These are phyloP conservation scores for Lantana camara DNA, from an alignment of 257 asterid species.

Conservation along the genomic window DNA sequence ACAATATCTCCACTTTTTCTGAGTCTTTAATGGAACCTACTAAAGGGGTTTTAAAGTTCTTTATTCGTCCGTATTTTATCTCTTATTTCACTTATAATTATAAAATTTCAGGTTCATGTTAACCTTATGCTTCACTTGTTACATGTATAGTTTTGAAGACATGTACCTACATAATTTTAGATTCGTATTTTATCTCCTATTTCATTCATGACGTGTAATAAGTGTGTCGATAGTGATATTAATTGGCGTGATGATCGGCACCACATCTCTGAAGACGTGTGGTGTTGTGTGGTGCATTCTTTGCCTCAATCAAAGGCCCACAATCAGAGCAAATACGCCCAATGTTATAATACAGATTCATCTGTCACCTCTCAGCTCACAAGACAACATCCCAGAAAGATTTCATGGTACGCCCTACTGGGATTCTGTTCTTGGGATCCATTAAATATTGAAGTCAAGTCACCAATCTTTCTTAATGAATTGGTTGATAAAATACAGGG, in stretches of 20 bases:
- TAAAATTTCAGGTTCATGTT: no score
- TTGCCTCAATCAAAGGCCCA: not conserved
- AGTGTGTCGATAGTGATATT: not conserved
- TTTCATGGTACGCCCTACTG: no score
- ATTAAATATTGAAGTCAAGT: no score
- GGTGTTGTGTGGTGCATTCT: conserved; percentile 7
- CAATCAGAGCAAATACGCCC: no score
- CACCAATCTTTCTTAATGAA: no score
- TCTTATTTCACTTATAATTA: not conserved
- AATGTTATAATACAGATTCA: no score
- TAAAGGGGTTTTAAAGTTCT: not conserved
- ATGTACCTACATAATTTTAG: no score
- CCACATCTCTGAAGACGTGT: conserved; percentile 13
- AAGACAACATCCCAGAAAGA: not conserved
- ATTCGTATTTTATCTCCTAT: not conserved
- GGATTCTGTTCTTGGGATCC: no score
- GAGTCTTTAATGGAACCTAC: not conserved
- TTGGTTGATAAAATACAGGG: no score
- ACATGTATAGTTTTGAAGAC: no score
- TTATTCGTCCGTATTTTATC: not conserved
- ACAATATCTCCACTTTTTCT: not conserved
- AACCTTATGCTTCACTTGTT: no score
- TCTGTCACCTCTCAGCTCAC: not conserved
- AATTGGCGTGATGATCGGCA: conserved; percentile 38
- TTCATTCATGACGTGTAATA: not conserved